Conservation (phyloP, 805 yeast genomes). For the Myxozyma melibiosi region DNA sequence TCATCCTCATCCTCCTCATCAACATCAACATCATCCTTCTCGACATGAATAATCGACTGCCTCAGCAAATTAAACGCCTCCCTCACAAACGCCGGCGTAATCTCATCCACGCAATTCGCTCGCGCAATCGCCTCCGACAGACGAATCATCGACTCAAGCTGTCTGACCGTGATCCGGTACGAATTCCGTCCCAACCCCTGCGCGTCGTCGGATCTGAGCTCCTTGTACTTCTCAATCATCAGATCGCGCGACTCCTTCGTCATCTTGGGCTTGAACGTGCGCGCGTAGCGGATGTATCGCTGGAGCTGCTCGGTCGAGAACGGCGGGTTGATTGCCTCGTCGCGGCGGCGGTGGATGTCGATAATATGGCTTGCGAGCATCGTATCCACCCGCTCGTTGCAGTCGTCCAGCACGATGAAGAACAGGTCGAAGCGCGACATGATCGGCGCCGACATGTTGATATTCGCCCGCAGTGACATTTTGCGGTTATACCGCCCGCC, state of each 20-base stretch:
- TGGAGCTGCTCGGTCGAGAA: constrained; percentile 84
- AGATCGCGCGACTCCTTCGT: constrained; percentile 76
- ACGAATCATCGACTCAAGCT: constrained; percentile 75
- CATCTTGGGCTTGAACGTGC: constrained; percentile 89
- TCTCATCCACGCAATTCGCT: constrained; percentile 90
- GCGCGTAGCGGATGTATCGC: constrained; percentile 87
- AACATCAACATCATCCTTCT: constrained; percentile 86
- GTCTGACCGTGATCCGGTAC: constrained; percentile 95
- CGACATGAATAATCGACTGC: constrained; percentile 91
- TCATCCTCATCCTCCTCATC: constrained; percentile 58
- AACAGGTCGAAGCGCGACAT: constrained; percentile 97
- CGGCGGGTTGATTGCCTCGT: constrained; percentile 87
- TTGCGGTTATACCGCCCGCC: constrained; percentile 96
- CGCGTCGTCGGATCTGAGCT: constrained; percentile 84
- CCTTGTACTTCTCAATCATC: constrained; percentile 78
- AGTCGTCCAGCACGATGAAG: constrained; percentile 91
- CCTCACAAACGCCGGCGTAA: constrained; percentile 80
- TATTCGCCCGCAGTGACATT: constrained; percentile 76
- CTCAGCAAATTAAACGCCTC: constrained; percentile 90
- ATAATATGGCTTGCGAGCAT: constrained; percentile 92
- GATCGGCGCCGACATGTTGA: constrained; percentile 96
- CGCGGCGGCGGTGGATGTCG: constrained; percentile 85
- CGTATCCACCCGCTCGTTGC: constrained; percentile 87
- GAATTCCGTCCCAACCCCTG: constrained; percentile 80
- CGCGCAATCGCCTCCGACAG: constrained; percentile 95